Evolutionary conservation across 2,329 filamentous ascomycete species (phyloP).

Genomic region (Hymenoscyphus salicellus): DNA sequence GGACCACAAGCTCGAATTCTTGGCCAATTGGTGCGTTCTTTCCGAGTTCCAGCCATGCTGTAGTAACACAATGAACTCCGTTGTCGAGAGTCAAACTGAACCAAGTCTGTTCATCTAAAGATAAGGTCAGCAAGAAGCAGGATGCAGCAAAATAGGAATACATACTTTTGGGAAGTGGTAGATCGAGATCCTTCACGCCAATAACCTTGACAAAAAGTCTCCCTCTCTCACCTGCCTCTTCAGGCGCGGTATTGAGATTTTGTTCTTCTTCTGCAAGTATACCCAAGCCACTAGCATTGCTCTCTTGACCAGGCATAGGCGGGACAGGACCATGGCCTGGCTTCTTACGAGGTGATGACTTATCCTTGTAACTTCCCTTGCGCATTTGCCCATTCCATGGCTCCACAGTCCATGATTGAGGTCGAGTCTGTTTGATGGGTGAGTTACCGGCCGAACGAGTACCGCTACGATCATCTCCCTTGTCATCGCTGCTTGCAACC

Average conservation of each 20-base stretch:
- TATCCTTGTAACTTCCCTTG: conserved; percentile 49
- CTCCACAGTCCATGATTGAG: conserved; percentile 93
- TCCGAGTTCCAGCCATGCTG: conserved; percentile 88
- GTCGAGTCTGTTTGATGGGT: conserved; percentile 71
- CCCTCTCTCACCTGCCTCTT: conserved; percentile 83
- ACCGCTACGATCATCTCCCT: conserved; percentile 52
- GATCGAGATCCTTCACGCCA: conserved; percentile 90
- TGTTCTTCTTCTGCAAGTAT: conserved; percentile 57
- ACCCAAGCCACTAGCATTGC: conserved; percentile 63
- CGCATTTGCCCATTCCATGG: conserved; percentile 87
- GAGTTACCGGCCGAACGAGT: conserved; percentile 65
- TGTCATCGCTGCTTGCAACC: conserved; percentile 75
- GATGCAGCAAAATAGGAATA: conserved; percentile 6
- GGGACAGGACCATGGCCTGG: conserved; percentile 60
- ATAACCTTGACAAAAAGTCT: conserved; percentile 98
- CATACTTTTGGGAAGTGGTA: conserved; percentile 87
- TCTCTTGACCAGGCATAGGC: conserved; percentile 83
- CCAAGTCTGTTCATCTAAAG: conserved; percentile 77
- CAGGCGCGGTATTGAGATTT: conserved; percentile 53
- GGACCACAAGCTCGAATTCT: conserved; percentile 95
- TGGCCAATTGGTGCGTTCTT: conserved; percentile 93
- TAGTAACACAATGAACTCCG: conserved; percentile 95
- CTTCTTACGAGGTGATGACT: conserved; percentile 43
- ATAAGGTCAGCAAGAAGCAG: conserved; percentile 28
- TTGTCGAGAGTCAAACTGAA: conserved; percentile 98